Evolutionary conservation across 2,329 filamentous ascomycete species (phyloP).

Genomic region (Metarhizium brunneum): DNA sequence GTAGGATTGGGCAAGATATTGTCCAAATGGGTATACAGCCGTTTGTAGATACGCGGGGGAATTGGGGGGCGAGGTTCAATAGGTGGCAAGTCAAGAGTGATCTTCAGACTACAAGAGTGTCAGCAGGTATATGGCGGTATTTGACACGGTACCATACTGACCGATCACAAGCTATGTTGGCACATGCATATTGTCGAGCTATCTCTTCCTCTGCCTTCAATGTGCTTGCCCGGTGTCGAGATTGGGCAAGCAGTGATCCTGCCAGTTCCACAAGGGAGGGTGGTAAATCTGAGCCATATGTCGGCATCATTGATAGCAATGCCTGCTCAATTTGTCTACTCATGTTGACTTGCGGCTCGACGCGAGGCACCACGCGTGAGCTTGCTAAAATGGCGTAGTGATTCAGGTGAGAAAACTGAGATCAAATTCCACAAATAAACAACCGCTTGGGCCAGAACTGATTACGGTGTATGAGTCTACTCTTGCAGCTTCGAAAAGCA

Average conservation of each 20-base stretch:
- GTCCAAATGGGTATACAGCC: slow-evolving; percentile 73
- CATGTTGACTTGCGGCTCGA: slow-evolving; percentile 37
- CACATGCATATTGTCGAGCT: slow-evolving; percentile 74
- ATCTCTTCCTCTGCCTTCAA: slow-evolving; percentile 83
- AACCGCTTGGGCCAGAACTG: background rate
- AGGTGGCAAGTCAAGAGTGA: slow-evolving; percentile 64
- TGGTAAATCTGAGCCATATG: slow-evolving; percentile 58
- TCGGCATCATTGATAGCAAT: slow-evolving; percentile 65
- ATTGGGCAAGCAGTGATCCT: slow-evolving; percentile 68
- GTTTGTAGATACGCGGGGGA: slow-evolving; percentile 72
- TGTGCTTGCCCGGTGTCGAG: slow-evolving; percentile 64
- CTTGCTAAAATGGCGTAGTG: background rate
- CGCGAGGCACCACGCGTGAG: background rate
- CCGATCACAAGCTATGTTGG: slow-evolving; percentile 84
- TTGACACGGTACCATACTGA: slow-evolving; percentile 18
- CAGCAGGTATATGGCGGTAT: background rate
- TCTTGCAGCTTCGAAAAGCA: background rate
- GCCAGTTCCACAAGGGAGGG: slow-evolving; percentile 62
- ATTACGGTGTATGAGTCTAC: background rate
- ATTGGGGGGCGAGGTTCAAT: slow-evolving; percentile 70
- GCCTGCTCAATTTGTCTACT: slow-evolving; percentile 66
- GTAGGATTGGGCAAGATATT: slow-evolving; percentile 49
- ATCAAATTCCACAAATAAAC: background rate
- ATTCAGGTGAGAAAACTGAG: background rate
- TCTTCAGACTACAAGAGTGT: slow-evolving; percentile 53